Conservation (phyloP, 768 basidiomycete species). For the Leccinum boreale region DNA sequence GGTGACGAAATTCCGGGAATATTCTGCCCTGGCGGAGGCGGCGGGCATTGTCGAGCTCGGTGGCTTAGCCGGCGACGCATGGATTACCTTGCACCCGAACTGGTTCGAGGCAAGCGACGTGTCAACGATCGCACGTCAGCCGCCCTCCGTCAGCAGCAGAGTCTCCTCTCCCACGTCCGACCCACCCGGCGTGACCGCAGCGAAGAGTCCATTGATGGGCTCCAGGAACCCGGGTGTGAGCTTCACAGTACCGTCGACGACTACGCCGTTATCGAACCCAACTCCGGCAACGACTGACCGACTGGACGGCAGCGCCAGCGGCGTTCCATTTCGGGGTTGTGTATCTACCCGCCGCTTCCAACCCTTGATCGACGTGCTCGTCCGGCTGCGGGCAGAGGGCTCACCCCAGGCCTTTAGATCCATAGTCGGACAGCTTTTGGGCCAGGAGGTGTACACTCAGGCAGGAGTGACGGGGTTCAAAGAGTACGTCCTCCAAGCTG, state of each 20-base stretch:
- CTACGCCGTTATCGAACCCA: background rate
- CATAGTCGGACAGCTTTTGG: constrained; percentile 33
- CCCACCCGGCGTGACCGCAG: constrained; percentile 5
- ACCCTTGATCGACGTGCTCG: constrained; percentile 34
- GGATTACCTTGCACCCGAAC: constrained; percentile 28
- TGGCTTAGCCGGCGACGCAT: constrained; percentile 10
- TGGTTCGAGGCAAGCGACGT: constrained; percentile 15
- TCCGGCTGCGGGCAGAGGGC: constrained; percentile 32
- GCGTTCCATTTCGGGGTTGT: background rate
- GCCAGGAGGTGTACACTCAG: constrained; percentile 32
- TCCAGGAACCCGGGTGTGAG: constrained; percentile 1
- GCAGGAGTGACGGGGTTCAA: constrained; percentile 41
- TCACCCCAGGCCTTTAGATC: constrained; percentile 35
- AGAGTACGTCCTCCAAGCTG: constrained; percentile 40
- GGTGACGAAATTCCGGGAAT: constrained; percentile 26
- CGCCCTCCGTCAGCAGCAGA: background rate
- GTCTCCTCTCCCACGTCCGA: constrained; percentile 13
- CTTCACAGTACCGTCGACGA: background rate
- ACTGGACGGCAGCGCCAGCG: background rate
- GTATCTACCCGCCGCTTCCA: constrained; percentile 19
- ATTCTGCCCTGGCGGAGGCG: constrained; percentile 24
- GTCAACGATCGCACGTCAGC: background rate
- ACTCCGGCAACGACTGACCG: background rate
- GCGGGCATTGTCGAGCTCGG: constrained; percentile 28
- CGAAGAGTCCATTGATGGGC: constrained; percentile 1